Percentiles rank a stretch among this genome's conserved stretches.
phyloP scores from a whole-genome alignment of 129 eudicot genomes.

The Mikania micrantha region DNA sequence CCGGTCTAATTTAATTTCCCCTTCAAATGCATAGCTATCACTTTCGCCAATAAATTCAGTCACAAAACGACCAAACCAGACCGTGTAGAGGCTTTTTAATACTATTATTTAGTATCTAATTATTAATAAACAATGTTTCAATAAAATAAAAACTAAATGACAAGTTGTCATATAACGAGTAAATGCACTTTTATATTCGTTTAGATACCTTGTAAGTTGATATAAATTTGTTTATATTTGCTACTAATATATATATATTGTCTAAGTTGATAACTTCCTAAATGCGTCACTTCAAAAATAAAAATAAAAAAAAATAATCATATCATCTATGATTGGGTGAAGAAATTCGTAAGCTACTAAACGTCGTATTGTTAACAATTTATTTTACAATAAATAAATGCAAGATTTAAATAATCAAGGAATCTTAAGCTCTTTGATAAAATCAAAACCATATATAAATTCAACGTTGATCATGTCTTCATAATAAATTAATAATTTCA shows the following conservation, averaged over 20 bases:
- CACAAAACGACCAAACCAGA: no score
- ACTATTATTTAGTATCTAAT: no score
- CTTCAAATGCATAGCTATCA: no score
- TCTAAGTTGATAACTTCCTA: constrained; percentile 2
- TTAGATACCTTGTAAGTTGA: not conserved
- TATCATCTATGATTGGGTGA: not conserved
- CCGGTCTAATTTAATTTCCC: no score
- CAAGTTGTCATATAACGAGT: constrained; percentile 4
- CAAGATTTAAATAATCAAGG: not conserved
- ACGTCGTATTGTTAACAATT: not conserved
- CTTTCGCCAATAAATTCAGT: no score
- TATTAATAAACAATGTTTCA: no score
- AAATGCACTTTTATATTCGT: not conserved
- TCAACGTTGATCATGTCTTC: not conserved
- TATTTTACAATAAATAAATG: not conserved
- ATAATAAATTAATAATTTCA: not conserved
- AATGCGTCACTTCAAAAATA: not conserved
- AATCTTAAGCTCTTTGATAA: not conserved
- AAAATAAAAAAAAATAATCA: not conserved
- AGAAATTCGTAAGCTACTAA: not conserved
- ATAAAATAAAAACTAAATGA: not conserved
- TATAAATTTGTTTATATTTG: not conserved
- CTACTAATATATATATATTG: not conserved
- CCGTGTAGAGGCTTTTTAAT: no score
- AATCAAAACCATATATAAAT: not conserved